These are phyloP conservation scores for Fusarium musae DNA, from an alignment of 2,329 filamentous ascomycete species.

Conservation along the genomic window DNA sequence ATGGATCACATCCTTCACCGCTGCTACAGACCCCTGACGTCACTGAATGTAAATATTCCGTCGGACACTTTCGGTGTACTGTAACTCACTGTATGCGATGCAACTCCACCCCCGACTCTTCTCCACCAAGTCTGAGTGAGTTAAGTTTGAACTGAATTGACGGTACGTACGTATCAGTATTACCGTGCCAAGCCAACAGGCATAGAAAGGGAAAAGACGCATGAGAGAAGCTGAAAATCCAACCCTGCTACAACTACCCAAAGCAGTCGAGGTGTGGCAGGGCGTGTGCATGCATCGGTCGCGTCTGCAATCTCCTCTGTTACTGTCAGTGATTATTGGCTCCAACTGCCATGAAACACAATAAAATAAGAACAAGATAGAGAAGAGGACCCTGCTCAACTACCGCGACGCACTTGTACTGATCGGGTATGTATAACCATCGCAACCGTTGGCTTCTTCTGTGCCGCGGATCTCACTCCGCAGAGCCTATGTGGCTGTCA, in stretches of 20 bases:
- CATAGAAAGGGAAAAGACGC: conserved; percentile 5
- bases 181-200: conserved; percentile 11
- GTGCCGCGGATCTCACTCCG: neutral
- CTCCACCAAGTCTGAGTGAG: neutral
- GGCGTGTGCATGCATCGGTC: conserved; percentile 16
- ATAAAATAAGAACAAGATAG: neutral
- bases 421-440: neutral
- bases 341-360: conserved; percentile 11
- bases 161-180: neutral
- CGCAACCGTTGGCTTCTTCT: neutral
- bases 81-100: neutral
- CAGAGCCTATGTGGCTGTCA: neutral
- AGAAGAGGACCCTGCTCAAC: conserved; percentile 4
- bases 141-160: too few relatives aligned
- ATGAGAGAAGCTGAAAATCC: conserved; percentile 3
- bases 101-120: neutral
- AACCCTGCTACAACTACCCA: neutral
- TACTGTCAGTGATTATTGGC: neutral
- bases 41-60: neutral
- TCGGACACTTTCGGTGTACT: neutral
- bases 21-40: conserved; percentile 14
- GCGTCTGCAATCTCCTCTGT: neutral
- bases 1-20: conserved; percentile 12
- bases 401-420: conserved; percentile 6
- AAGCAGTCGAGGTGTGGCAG: conserved; percentile 12